A percentile compares a stretch with the other conserved stretches of the same genome.
phyloP scores from a whole-genome alignment of 257 asterid species.

The Rauvolfia tetraphylla region DNA sequence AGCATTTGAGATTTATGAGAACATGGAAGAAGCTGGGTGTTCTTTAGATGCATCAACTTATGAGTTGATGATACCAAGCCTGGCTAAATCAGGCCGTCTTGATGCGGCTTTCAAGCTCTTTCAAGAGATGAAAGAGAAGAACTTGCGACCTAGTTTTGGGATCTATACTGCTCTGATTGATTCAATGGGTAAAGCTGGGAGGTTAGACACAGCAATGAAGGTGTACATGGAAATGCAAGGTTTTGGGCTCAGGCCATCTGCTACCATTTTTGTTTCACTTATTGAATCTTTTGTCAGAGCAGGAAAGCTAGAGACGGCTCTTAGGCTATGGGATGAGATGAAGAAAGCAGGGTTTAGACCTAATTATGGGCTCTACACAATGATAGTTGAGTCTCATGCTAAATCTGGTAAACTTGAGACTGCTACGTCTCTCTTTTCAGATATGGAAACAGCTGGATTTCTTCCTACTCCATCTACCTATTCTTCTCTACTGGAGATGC shows the following conservation, averaged over 20 bases:
- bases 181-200: slow-evolving; percentile 57
- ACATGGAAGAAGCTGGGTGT: slow-evolving; percentile 84
- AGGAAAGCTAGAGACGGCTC: slow-evolving; percentile 78
- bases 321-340: slow-evolving; percentile 93
- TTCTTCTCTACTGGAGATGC: slow-evolving; percentile 94
- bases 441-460: slow-evolving; percentile 94
- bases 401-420: slow-evolving; percentile 93
- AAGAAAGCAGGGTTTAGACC: slow-evolving; percentile 86
- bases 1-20: slow-evolving; percentile 89
- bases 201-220: slow-evolving; percentile 83
- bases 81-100: slow-evolving; percentile 90
- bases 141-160: slow-evolving; percentile 33
- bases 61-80: slow-evolving; percentile 84
- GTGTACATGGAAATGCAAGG: slow-evolving; percentile 88
- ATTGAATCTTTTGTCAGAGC: slow-evolving; percentile 88
- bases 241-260: slow-evolving; percentile 82
- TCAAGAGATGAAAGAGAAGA: slow-evolving; percentile 46
- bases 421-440: slow-evolving; percentile 85
- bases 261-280: slow-evolving; percentile 74
- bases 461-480: slow-evolving; percentile 95
- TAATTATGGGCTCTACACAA: slow-evolving; percentile 83
- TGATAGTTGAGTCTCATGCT: slow-evolving; percentile 91
- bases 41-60: slow-evolving; percentile 74
- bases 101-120: slow-evolving; percentile 59
- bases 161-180: slow-evolving; percentile 43